phyloP scores from a whole-genome alignment of 2,329 filamentous ascomycete genomes.

The Ophiostoma populinum region DNA sequence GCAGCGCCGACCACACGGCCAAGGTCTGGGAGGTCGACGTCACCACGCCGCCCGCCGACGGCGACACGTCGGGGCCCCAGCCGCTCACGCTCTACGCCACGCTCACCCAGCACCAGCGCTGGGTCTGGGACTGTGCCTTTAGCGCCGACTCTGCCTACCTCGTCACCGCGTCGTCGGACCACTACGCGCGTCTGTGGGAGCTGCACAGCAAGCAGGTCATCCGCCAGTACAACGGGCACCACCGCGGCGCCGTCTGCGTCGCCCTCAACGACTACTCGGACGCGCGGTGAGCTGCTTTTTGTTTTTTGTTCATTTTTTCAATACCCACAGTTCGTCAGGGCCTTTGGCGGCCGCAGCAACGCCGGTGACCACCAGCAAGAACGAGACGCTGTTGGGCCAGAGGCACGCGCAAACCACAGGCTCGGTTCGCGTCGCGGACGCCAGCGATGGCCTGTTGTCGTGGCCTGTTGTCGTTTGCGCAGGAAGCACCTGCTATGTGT shows the following conservation, averaged over 20 bases:
- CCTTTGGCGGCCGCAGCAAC: too few species aligned
- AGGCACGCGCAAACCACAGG: too few species aligned
- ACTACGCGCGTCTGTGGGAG: conserved; percentile 88
- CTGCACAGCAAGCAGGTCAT: conserved; percentile 75
- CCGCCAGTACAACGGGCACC: conserved; percentile 87
- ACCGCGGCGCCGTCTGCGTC: conserved; percentile 80
- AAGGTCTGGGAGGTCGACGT: conserved; percentile 92
- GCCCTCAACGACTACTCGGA: conserved; percentile 75
- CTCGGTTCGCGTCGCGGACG: too few species aligned
- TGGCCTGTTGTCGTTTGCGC: too few species aligned
- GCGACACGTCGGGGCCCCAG: conserved; percentile 23
- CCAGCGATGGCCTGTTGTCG: too few species aligned
- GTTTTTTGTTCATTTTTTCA: neutral
- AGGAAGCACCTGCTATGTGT: too few species aligned
- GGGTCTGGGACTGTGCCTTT: conserved; percentile 97
- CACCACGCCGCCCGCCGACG: conserved; percentile 25
- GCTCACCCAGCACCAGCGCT: conserved; percentile 77
- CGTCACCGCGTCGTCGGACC: conserved; percentile 83
- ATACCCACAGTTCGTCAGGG: too few species aligned
- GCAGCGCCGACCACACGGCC: conserved; percentile 81
- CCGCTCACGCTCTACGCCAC: conserved; percentile 73
- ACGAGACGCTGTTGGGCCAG: too few species aligned
- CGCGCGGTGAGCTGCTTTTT: conserved; percentile 21
- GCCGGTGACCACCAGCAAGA: too few species aligned
- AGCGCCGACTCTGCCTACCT: conserved; percentile 85